Percentiles rank a stretch among this genome's conserved stretches.
These are phyloP conservation scores for Candida coquimbonensis DNA, from an alignment of 805 yeast genomes.

Conservation along the genomic window DNA sequence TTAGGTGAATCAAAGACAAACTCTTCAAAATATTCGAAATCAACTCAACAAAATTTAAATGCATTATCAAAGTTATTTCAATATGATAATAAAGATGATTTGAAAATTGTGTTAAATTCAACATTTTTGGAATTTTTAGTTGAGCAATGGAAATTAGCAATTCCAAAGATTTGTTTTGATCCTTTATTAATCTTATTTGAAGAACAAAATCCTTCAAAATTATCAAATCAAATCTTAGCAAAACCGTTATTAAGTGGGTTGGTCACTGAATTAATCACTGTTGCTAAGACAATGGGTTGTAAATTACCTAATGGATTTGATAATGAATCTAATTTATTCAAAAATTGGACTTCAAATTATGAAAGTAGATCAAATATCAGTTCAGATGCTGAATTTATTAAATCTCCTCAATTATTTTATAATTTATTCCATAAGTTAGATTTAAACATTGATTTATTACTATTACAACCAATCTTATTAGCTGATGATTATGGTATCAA, in stretches of 20 bases:
- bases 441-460: constrained; percentile 63
- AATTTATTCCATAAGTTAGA: constrained; percentile 53
- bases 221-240: constrained; percentile 65
- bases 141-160: constrained; percentile 81
- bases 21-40: constrained; percentile 32
- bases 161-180: constrained; percentile 71
- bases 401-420: constrained; percentile 57
- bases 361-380: constrained; percentile 21
- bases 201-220: constrained; percentile 50
- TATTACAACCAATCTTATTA: constrained; percentile 78
- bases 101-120: constrained; percentile 33
- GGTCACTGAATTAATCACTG: constrained; percentile 63
- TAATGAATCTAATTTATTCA: constrained; percentile 52
- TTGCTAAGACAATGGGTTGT: constrained; percentile 72
- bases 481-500: constrained; percentile 85
- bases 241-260: constrained; percentile 81
- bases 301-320: constrained; percentile 64
- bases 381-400: constrained; percentile 25
- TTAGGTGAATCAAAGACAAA: constrained; percentile 35
- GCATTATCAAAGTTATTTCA: constrained; percentile 29
- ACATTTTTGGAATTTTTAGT: constrained; percentile 53
- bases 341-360: constrained; percentile 43
- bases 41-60: constrained; percentile 27
- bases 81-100: constrained; percentile 34
- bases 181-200: constrained; percentile 73